Evolutionary conservation across 148 eudicot genomes (phyloP).

Genomic region (Rhododendron mucronatum): DNA sequence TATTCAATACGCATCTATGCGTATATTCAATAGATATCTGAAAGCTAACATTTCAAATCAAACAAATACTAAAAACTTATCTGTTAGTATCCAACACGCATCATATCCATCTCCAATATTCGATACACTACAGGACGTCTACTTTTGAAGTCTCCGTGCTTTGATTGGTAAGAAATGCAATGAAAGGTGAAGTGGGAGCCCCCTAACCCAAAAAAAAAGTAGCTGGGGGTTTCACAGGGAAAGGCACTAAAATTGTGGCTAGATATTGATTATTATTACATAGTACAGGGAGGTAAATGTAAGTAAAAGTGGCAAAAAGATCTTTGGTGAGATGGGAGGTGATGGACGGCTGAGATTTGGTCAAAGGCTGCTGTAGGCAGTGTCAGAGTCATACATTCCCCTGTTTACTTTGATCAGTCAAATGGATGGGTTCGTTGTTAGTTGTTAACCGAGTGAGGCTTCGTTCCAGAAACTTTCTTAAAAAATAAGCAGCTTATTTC

Average conservation of each 20-base stretch:
- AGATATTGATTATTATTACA: background rate
- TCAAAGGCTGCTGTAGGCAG: constrained; percentile 33
- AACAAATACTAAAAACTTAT: no score
- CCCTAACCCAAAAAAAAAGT: no score
- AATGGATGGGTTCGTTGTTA: no score
- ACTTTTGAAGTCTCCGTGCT: no score
- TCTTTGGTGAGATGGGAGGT: background rate
- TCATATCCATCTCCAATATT: no score
- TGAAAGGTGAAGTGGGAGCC: no score
- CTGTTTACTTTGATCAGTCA: background rate
- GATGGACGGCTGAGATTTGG: constrained; percentile 36
- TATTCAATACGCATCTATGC: no score
- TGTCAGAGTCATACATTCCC: constrained; percentile 34
- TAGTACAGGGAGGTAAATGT: background rate
- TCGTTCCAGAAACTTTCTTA: no score
- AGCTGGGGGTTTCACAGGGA: background rate
- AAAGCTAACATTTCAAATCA: no score
- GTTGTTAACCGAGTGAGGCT: no score
- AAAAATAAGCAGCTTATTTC: no score
- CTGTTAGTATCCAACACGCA: no score
- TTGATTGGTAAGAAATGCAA: background rate
- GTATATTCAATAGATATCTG: background rate
- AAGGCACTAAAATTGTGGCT: background rate
- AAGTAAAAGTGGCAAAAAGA: background rate
- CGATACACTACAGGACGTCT: background rate